Conservation (phyloP, 495 filamentous ascomycete species). For the Stereocaulon alpinum region DNA sequence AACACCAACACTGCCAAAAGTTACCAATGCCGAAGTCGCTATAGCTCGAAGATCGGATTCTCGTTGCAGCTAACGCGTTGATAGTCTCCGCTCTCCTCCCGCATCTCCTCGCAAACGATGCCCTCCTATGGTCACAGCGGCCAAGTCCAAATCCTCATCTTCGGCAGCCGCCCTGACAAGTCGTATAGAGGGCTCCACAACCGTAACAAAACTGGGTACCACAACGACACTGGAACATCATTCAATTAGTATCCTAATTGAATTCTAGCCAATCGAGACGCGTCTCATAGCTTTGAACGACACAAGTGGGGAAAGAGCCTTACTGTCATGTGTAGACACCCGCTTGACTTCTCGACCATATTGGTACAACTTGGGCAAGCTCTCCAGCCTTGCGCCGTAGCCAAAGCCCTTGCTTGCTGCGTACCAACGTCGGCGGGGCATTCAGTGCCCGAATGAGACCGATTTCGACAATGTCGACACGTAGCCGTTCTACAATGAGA, state of each 20-base stretch:
- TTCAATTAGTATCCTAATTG: too few species aligned
- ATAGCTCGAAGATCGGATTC: too few species aligned
- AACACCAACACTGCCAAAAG: too few species aligned
- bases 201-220: neutral
- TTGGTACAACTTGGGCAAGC: neutral
- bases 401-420: neutral
- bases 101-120: neutral
- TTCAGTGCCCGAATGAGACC: neutral
- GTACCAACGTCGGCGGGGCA: neutral
- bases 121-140: neutral
- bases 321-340: neutral
- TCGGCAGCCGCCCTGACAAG: neutral
- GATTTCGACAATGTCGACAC: neutral
- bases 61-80: too few species aligned
- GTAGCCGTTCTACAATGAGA: neutral
- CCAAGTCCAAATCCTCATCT: neutral
- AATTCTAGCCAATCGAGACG: too few species aligned
- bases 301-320: too few species aligned
- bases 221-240: neutral
- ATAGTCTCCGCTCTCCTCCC: neutral
- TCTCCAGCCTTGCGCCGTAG: neutral
- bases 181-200: neutral
- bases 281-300: too few species aligned
- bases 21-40: too few species aligned
- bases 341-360: neutral